Evolutionary conservation across 768 basidiomycete genomes (phyloP), one percentile per base, ranked within the genome.

Genomic region (Kwoniella sp.): DNA sequence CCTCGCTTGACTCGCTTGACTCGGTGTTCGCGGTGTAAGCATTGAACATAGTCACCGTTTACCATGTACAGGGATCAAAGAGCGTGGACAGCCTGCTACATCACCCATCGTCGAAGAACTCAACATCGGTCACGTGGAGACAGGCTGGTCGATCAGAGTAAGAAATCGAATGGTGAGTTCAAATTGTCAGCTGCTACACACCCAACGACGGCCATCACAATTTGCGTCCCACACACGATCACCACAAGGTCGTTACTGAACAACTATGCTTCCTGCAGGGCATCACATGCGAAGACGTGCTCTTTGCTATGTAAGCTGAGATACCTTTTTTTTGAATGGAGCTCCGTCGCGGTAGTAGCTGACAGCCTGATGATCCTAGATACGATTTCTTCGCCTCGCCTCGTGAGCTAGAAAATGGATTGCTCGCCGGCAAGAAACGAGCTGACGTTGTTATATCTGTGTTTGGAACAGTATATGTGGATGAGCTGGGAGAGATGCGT

Each of bases 21-120:
- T n/a, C n/a, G n/a, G n/a, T n/a, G n/a, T n/a, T n/a, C n/a, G n/a
- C n/a, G n/a, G n/a, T n/a, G n/a, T n/a, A n/a, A n/a, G n/a, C n/a
- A n/a, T n/a, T n/a, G n/a, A n/a, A n/a, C n/a, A n/a, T n/a, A n/a
- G n/a, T n/a, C n/a, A n/a, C n/a, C n/a, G n/a, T n/a, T n/a, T n/a
- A n/a, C n/a, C n/a, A n/a, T n/a, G n/a, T n/a, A n/a, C n/a, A 79
- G 78, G 76, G 77, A 78, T 79, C 70, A 79, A 79, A 70, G 78
- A 79, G 64, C 58, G 78, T 24, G 78, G 78, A 53, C 78, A 79
- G 57, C 78, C 78, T 12, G 78, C 78, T n/a, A 79, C 78, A 19
- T 73, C 72, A 0, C 78, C 78, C 13, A 79, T 79, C 24, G 77
- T 78, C 10, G 78, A 79, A 63, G 78, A 79, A 51, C 49, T 79